phyloP scores from a whole-genome alignment of 1,284 basidiomycete species.

The Fomitiporia mediterranea region DNA sequence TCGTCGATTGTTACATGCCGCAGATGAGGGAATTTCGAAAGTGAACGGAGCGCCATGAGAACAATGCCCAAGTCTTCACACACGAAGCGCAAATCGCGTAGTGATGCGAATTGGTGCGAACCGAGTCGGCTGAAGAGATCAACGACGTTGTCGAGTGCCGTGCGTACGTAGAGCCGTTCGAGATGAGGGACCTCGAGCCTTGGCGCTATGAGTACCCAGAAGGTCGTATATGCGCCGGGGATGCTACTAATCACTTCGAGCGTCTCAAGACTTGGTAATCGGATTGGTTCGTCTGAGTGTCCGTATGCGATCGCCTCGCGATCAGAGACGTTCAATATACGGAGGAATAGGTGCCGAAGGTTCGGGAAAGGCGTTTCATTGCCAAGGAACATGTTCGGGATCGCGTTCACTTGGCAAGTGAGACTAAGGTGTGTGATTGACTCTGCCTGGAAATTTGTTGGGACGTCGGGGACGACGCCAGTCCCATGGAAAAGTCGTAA shows the following conservation, averaged over 20 bases:
- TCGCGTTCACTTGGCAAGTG: slow-evolving; percentile 12
- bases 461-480: slow-evolving; percentile 9
- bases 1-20: slow-evolving; percentile 8
- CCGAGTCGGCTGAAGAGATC: slow-evolving; percentile 9
- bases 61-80: slow-evolving; percentile 11
- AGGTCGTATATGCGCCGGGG: slow-evolving; percentile 12
- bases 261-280: slow-evolving; percentile 5
- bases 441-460: slow-evolving; percentile 7
- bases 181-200: slow-evolving; percentile 2
- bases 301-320: slow-evolving; percentile 6
- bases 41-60: background rate
- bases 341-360: background rate
- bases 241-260: slow-evolving; percentile 4
- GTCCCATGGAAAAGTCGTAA: slow-evolving; percentile 13
- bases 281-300: slow-evolving; percentile 4
- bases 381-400: slow-evolving; percentile 12
- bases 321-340: slow-evolving; percentile 9
- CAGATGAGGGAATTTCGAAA: slow-evolving; percentile 8
- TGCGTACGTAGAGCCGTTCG: slow-evolving; percentile 2
- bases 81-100: slow-evolving; percentile 7
- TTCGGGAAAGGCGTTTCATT: background rate
- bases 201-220: slow-evolving; percentile 11
- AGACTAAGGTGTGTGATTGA: slow-evolving; percentile 5
- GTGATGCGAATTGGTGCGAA: slow-evolving; percentile 5
- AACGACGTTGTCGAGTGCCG: slow-evolving; percentile 4